Conservation (phyloP, 345 rosid genomes). For the Clausena lansium region DNA sequence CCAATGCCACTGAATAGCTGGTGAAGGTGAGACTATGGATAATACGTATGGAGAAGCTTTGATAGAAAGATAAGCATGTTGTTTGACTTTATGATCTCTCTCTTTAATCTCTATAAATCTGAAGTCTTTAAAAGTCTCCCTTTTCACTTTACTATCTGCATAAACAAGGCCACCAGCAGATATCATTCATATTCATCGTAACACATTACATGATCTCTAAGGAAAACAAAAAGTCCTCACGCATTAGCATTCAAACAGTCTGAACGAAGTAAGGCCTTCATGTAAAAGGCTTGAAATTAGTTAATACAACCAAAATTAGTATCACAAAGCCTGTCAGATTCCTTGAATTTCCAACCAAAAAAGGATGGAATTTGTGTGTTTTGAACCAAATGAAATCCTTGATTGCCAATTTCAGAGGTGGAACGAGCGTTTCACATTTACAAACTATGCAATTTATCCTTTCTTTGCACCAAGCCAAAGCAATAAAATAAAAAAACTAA, state of each 20-base stretch:
- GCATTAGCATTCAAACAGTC: conserved; percentile 12
- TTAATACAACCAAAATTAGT: not conserved
- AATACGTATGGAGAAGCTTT: conserved; percentile 35
- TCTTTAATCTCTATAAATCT: conserved; percentile 46
- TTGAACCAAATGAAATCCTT: not conserved
- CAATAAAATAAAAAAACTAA: not conserved
- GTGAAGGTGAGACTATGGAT: conserved; percentile 34
- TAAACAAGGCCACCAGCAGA: conserved; percentile 50
- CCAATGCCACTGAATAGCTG: conserved; percentile 32
- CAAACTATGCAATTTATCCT: not conserved
- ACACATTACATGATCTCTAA: conserved; percentile 22
- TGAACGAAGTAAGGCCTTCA: conserved; percentile 3
- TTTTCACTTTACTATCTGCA: conserved; percentile 65
- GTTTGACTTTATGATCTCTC: conserved; percentile 50
- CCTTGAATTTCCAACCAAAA: not conserved
- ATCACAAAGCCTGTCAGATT: not conserved
- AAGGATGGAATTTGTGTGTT: not conserved
- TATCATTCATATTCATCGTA: conserved; percentile 30
- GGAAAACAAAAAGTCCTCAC: conserved; percentile 13
- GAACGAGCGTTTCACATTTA: not conserved
- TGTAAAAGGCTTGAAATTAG: conserved; percentile 1
- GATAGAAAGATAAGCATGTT: conserved; percentile 36
- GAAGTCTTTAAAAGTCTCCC: conserved; percentile 49
- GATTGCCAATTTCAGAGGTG: not conserved
- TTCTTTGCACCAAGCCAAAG: not conserved